These are phyloP conservation scores for Cornus florida DNA, from an alignment of 148 eudicot species.

Conservation along the genomic window DNA sequence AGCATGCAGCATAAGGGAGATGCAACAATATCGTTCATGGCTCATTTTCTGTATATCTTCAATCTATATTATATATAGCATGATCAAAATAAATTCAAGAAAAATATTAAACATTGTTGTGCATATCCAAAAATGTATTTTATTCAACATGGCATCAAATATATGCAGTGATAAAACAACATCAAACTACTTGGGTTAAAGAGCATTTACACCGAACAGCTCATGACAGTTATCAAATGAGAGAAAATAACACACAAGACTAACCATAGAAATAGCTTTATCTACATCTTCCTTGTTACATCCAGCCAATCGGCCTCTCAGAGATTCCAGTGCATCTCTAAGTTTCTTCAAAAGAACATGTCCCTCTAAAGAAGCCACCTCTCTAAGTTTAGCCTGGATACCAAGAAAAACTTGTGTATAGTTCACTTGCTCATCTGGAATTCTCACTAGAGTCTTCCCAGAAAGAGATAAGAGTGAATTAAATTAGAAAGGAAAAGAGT, in stretches of 20 bases:
- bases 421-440: neutral
- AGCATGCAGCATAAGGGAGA: too few relatives aligned
- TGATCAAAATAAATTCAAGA: too few relatives aligned
- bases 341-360: conserved; percentile 96
- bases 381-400: conserved; percentile 80
- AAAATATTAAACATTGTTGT: too few relatives aligned
- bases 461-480: neutral
- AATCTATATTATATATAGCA: too few relatives aligned
- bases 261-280: conserved; percentile 90
- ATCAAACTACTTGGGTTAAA: neutral
- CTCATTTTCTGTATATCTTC: too few relatives aligned
- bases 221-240: neutral
- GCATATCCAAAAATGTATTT: neutral
- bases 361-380: conserved; percentile 87
- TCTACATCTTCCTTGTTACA: conserved; percentile 90
- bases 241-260: conserved; percentile 15
- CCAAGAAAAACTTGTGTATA: conserved; percentile 6
- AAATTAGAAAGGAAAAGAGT: neutral
- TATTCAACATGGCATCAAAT: neutral
- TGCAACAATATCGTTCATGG: too few relatives aligned
- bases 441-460: neutral
- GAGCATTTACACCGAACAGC: neutral
- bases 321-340: conserved; percentile 83
- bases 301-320: conserved; percentile 85
- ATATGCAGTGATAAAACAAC: neutral